Evolutionary conservation across 495 filamentous ascomycete species (phyloP), one percentile per base, ranked within the genome.

Genomic region (Penicillium coffeae): DNA sequence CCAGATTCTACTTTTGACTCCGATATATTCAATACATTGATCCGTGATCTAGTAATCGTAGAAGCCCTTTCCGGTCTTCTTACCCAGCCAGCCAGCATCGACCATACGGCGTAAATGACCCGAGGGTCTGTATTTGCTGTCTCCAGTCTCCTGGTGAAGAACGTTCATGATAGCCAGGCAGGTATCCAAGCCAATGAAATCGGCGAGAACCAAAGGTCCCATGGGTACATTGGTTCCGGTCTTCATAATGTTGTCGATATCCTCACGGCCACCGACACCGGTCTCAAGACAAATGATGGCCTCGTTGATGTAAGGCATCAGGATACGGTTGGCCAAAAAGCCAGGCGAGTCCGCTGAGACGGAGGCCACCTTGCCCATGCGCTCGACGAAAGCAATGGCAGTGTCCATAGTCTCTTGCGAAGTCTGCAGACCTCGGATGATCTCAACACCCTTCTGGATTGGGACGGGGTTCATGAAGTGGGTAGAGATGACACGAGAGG

Each of bases 401-500:
- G 86, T 86, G 6, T 87, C 85, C 21, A 95, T 68, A 0, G 94
- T 97, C 36, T 79, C 76, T 51, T 81, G 60, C 12, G 88, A 92
- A 6, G 93, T 99, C 65, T 99, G 93, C 35, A 99, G 73, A 16
- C 89, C 94, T 18, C 84, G 80, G 58, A 99, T 97, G 48, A 99
- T 95, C 73, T 99, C 93, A 5, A 99, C 93, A 38, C 93, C 93
- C 69, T 95, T 96, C 63, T 96, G 94, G 3, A 99, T 70, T 1
- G 93, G 94, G 0, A 99, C 93, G 0, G 93, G 93, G 75, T 99
- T 99, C 93, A 99, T 99, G 72, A 99, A 99, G 68, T 99, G 93
- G 39, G 94, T 97, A 42, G 88, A 87, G 40, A 99, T 82, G 1
- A 99, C 93, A 34, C 94, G 84, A 21, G 89, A 90, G 38, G 89